Evolutionary conservation across 1,139 yeast genomes (phyloP), one percentile per base, ranked within the genome.

Genomic region (Meyerozyma smithsonii): DNA sequence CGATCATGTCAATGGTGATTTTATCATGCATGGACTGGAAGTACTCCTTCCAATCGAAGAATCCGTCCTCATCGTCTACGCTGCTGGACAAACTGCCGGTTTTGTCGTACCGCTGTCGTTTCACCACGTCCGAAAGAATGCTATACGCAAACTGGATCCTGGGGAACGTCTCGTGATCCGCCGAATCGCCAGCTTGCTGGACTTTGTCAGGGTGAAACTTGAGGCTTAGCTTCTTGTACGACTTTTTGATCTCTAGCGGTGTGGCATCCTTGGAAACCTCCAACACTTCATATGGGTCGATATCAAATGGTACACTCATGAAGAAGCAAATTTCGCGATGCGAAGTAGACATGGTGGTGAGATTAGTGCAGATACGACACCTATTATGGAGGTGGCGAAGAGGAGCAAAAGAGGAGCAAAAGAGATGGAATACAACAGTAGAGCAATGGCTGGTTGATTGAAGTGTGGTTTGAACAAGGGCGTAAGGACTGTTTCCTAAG

Each of bases 141-240:
- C 83, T 69, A 57, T 85, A 87, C 25, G 95, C 84, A 56, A 85
- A 81, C 54, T 87, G 92, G 21, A 88, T 72, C 49, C 74, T 64
- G 44, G 88, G 85, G 56, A 88, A 88, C 42, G 54, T 52, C n/a
- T 59, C 64, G 42, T 64, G 65, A 44, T 74, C 72, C 28, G 56
- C 65, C 25, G 46, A 45, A 15, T 48, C 46, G 26, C 45, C 44
- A 19, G 39, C 47, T 44, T 76, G 77, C 42, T 65, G 69, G 35
- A 74, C 55, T 55, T 87, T 88, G 59, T 88, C 96, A 0, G 96
- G 96, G 56, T 88, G 96, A 46, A 76, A 74, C 45, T 71, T 65
- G 35, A 88, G 69, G 49, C 95, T 87, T 32, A 78, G 64, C 46
- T 75, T 77, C 50, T 89, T 78, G 59, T 88, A 88, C 0, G 89